Evolutionary conservation across 1,284 basidiomycete species (phyloP).

Genomic region (Papiliotrema terrestris): DNA sequence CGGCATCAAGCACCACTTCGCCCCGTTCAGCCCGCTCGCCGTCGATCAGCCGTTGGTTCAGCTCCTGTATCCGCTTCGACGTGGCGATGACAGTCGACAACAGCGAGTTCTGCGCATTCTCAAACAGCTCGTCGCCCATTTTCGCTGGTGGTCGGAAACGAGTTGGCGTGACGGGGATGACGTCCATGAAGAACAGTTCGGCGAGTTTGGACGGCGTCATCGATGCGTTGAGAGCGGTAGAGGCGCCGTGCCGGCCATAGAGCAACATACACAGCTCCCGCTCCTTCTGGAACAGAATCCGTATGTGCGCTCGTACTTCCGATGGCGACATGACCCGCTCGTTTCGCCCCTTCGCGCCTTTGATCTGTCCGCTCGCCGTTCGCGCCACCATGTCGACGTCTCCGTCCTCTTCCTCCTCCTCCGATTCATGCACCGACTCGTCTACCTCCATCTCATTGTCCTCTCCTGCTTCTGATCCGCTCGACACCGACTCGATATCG

Average conservation of each 20-base stretch:
- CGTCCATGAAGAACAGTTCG: conserved; percentile 95
- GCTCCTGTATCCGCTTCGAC: conserved; percentile 73
- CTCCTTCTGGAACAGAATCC: conserved; percentile 83
- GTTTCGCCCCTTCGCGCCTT: conserved; percentile 69
- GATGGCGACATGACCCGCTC: conserved; percentile 86
- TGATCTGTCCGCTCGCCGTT: conserved; percentile 72
- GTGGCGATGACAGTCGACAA: conserved; percentile 78
- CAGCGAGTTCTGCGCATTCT: conserved; percentile 96
- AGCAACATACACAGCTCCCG: conserved; percentile 74
- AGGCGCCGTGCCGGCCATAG: conserved; percentile 88
- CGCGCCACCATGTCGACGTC: conserved; percentile 58
- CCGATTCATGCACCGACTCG: conserved; percentile 47
- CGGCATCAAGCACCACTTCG: conserved; percentile 50
- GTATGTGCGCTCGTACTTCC: conserved; percentile 91
- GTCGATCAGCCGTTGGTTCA: conserved; percentile 65
- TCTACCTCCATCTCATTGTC: conserved; percentile 38
- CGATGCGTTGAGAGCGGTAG: conserved; percentile 37
- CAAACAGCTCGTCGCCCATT: conserved; percentile 90
- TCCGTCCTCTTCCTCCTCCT: conserved; percentile 34
- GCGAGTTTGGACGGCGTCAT: conserved; percentile 50
- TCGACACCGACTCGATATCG: conserved; percentile 39
- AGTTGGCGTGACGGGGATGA: conserved; percentile 85
- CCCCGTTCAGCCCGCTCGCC: conserved; percentile 49
- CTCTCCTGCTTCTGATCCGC: conserved; percentile 54
- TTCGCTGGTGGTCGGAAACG: conserved; percentile 92